Evolutionary conservation across 1,139 yeast species (phyloP), one percentile per base, ranked within the genome.

Genomic region (Pichia sp.): DNA sequence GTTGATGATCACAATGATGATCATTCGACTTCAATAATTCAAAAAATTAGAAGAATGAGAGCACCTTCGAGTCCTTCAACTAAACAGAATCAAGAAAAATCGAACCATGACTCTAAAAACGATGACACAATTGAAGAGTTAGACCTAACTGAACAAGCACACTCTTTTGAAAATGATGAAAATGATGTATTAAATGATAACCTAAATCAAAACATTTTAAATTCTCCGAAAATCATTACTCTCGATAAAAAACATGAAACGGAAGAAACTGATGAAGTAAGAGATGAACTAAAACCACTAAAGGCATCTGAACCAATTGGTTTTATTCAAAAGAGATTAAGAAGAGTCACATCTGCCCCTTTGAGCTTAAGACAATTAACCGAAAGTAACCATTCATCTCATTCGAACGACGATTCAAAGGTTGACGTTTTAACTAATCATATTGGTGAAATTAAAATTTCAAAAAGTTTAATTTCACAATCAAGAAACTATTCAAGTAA

Each of bases 321-420:
- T 3, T 52, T 55, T 29, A 73, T 80, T 61, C 84, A 75, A 51
- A 71, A 78, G 51, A 80, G 81, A 6, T 71, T 87, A 31, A 72
- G 93, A 56, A 73, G 95, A 53, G 95, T 86, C 3, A 91, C 95
- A 0, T 87, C 95, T 0, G 95, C 95, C 0, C 95, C 95, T 2
- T 72, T 85, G 51, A 86, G 75, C 14, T 62, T 77, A 43, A 65
- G 66, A 42, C 63, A 60, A 39, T 46, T 66, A 25, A 56, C 58
- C 5, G 62, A 60, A 16, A 49, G 19, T 19, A 44, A 43, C 33
- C 49, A 53, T 39, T 22, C 29, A 6, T 44, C 45, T 14, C 44
- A 38, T 39, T 19, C 28, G 28, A 49, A 44, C 42, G 47, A 52
- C 8, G 39, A 42, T 22, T 10, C 36, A 33, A 42, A 49, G 16